Evolutionary conservation across 768 basidiomycete species (phyloP), one percentile per base, ranked within the genome.

Genomic region (Tricholomella constricta): DNA sequence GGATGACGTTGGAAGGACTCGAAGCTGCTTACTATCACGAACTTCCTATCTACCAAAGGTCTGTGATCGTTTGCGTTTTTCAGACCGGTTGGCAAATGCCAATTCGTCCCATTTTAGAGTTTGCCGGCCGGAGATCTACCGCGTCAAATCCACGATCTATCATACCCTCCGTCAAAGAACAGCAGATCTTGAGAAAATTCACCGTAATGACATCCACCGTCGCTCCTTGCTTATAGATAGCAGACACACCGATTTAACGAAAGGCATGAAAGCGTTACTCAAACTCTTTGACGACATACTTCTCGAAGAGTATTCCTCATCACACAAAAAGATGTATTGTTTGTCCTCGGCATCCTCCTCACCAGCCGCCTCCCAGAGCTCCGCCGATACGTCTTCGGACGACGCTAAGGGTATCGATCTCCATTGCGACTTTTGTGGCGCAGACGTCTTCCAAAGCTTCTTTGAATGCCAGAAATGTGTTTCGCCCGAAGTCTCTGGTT

Each of bases 11-110:
- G 23, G 65, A 71, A 42, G 86, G 88, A 3, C 65, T 91, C 12
- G 65, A 67, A 35, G 72, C 75, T 0, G 87, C 90, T 2, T 73
- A 88, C 27, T 79, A 82, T 60, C 80, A 88, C 38, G 91, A 94
- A 57, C 74, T 94, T 29, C 88, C 88, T 0, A 78, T 94, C 12
- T 94, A 93, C 65, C 81, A 83, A 65, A 78, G 91, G 91, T 91
- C 52, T 53, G 72, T 51, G 3, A 9, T 36, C n/a, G n/a, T 48
- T 23, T 45, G 32, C 11, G 17, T 34, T 15, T 22, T 27, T 20
- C 17, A 43, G 6, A 15, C 15, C 29, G 11, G 31, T 32, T 27
- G 37, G n/a, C 31, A 36, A 55, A 31, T 46, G 46, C 34, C 23
- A 38, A 23, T 14, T 15, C 6, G 20, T 41, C 9, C 9, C 34